phyloP scores from a whole-genome alignment of 768 basidiomycete genomes.

The Tricholoma sp. region DNA sequence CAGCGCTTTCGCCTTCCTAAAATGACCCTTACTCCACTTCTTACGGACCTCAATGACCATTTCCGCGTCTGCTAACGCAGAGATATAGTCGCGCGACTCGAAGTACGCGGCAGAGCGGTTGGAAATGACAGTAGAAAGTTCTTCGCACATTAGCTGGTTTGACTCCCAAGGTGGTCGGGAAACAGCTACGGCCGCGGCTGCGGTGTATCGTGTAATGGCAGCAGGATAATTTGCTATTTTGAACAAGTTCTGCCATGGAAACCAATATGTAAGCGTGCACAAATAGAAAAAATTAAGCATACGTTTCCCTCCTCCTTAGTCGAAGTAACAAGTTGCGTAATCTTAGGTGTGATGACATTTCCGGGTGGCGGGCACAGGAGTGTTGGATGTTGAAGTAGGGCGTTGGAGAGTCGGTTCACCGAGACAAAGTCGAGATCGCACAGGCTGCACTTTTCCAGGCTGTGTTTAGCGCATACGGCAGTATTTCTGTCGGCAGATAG shows the following conservation, averaged over 20 bases:
- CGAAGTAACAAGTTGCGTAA: slow-evolving; percentile 66
- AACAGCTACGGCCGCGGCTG: slow-evolving; percentile 70
- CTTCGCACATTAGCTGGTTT: slow-evolving; percentile 80
- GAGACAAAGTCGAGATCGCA: slow-evolving; percentile 71
- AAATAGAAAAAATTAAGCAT: slow-evolving; percentile 25
- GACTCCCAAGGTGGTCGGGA: slow-evolving; percentile 89
- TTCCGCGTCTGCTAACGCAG: slow-evolving; percentile 86
- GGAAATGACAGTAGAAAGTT: slow-evolving; percentile 83
- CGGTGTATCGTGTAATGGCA: slow-evolving; percentile 76
- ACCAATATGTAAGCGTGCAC: slow-evolving; percentile 18
- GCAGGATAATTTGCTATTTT: slow-evolving; percentile 64
- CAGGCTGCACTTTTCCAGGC: slow-evolving; percentile 65
- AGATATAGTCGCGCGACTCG: slow-evolving; percentile 69
- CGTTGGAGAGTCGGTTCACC: slow-evolving; percentile 72
- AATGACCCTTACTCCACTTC: slow-evolving; percentile 94
- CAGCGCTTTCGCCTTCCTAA: slow-evolving; percentile 88
- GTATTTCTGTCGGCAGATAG: slow-evolving; percentile 49
- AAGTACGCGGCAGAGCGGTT: slow-evolving; percentile 89
- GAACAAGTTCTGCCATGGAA: slow-evolving; percentile 57
- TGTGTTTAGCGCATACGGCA: slow-evolving; percentile 64
- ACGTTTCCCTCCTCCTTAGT: slow-evolving; percentile 97
- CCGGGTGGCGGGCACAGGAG: slow-evolving; percentile 79
- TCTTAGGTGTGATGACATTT: slow-evolving; percentile 67
- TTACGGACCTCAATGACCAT: slow-evolving; percentile 79
- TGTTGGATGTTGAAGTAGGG: slow-evolving; percentile 64